Base-by-base conservation (phyloP, 2,329 filamentous ascomycete species). In the Davidsoniella australis region DNA sequence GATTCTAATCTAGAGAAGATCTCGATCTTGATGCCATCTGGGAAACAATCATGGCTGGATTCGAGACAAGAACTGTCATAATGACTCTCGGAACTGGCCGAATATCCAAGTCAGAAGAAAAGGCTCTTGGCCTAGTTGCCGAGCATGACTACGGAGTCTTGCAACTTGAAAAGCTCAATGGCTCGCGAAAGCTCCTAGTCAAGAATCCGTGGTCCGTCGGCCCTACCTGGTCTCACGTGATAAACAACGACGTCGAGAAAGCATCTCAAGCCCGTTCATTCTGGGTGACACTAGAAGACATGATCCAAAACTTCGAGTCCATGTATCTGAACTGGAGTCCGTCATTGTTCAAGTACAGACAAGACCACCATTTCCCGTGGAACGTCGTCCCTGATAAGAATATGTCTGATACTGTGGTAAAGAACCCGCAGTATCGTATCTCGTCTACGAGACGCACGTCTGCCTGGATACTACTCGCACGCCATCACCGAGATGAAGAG, bases 311-410 rank as follows among this genome's bases (percentile, higher is more conserved):
- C 60, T 98, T 95, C 55, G 87, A 96, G 61, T 94, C 88, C 16
- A 76, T 98, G 56, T 98, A 96, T 62, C 70, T 98, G 49, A 98
- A 96, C 64, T 98, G 91, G 91, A 95, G 94, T 56, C 88, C 91
- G 0, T 73, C 75, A 0, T 68, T 94, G 0, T 98, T 98, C 64
- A 68, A 69, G 1, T 68, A 83, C 60, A 79, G 88, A 7, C 81
- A 94, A 62, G 88, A 98, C 58, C 78, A 88, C 50, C 91, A 98
- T 63, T 94, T 96, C 59, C 71, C 72, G 2, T 98, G 91, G 91
- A 72, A 80, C 2, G 65, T 77, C 36, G 69, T 75, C 8, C 66
- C 71, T 17, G 61, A 61, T 26, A 61, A 64, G 40, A 69, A 65
- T 39, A 65, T 72, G 55, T 63, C 69, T 7, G 66, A 69, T n/a